Conservation (phyloP, 2,329 filamentous ascomycete species). For the Aspergillus sp. region DNA sequence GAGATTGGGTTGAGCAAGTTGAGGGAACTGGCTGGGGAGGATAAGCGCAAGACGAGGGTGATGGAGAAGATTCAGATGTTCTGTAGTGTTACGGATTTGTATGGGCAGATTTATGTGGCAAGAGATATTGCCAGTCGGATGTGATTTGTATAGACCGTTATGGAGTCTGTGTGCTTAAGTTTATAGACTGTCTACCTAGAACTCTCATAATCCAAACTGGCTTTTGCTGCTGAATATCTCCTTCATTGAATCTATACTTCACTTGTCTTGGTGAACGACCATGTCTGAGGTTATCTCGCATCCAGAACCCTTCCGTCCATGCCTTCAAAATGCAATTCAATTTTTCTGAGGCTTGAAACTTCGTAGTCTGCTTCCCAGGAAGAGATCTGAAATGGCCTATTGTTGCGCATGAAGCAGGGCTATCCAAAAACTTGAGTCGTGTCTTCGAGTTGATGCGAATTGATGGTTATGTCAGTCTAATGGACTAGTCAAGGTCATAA, state of each 20-base stretch:
- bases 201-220: background rate
- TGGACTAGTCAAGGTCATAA: background rate
- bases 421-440: background rate
- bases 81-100: constrained; percentile 27
- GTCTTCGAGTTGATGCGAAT: background rate
- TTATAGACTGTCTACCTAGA: background rate
- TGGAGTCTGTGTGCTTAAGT: background rate
- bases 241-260: background rate
- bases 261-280: background rate
- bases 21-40: constrained; percentile 3
- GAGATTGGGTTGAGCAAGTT: constrained; percentile 9
- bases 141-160: constrained; percentile 1
- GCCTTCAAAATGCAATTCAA: background rate
- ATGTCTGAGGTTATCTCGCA: background rate
- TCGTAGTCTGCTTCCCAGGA: background rate
- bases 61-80: constrained; percentile 17
- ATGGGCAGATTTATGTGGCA: constrained; percentile 30
- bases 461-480: background rate
- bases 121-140: constrained; percentile 17
- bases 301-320: background rate
- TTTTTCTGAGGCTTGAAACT: background rate
- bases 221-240: background rate
- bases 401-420: background rate
- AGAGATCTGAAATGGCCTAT: background rate
- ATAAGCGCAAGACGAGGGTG: constrained; percentile 5